Percentiles rank a stretch among this genome's conserved stretches.
phyloP scores from a whole-genome alignment of 106 monocot species.

The Allium cepa region DNA sequence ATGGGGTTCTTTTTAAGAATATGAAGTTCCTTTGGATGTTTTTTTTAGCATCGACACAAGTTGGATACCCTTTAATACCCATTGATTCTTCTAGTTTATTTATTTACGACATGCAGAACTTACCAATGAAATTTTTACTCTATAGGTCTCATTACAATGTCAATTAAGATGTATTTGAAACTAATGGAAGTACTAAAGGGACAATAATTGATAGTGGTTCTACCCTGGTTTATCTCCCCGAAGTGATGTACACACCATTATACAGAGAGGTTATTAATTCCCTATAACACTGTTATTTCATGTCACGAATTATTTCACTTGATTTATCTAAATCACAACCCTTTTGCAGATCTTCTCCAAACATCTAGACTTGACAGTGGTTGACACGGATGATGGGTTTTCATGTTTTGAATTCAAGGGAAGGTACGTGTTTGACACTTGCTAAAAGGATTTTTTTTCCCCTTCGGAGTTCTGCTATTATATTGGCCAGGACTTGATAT shows the following conservation, averaged over 20 bases:
- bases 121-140: neutral
- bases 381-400: neutral
- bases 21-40: too few relatives aligned
- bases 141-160: slow-evolving; percentile 92
- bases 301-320: neutral
- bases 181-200: slow-evolving; percentile 38
- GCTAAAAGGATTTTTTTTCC: too few relatives aligned
- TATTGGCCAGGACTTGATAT: too few relatives aligned
- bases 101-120: too few relatives aligned
- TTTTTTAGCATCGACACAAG: too few relatives aligned
- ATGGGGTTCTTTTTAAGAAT: too few relatives aligned
- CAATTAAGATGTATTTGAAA: slow-evolving; percentile 51
- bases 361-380: neutral
- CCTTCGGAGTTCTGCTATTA: too few relatives aligned
- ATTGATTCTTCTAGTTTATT: too few relatives aligned
- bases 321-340: neutral
- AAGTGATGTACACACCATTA: slow-evolving; percentile 44
- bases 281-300: neutral
- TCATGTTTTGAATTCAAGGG: neutral
- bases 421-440: slow-evolving; percentile 1
- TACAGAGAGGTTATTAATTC: slow-evolving; percentile 33
- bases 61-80: too few relatives aligned
- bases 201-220: slow-evolving; percentile 97
- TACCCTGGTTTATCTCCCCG: slow-evolving; percentile 88
- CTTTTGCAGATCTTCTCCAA: slow-evolving; percentile 5